These are phyloP conservation scores for Talaromyces rugulosus DNA, from an alignment of 2,329 filamentous ascomycete genomes.

Conservation along the genomic window DNA sequence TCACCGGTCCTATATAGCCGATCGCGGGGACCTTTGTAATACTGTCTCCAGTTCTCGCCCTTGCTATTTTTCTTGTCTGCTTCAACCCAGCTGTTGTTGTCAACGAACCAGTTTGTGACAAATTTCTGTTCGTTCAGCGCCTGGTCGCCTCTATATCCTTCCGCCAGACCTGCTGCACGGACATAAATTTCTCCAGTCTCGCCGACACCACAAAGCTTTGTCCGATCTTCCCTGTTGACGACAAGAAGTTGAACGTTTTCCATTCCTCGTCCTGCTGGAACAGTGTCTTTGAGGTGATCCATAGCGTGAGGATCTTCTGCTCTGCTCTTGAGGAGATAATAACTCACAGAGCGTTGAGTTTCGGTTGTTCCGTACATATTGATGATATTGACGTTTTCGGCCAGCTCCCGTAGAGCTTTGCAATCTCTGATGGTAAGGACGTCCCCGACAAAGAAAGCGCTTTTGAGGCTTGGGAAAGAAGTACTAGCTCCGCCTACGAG, in stretches of 20 bases:
- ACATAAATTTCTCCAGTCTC: conserved; percentile 83
- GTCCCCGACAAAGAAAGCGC: conserved; percentile 89
- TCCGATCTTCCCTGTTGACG: conserved; percentile 65
- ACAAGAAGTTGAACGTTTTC: conserved; percentile 83
- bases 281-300: conserved; percentile 65
- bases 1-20: conserved; percentile 85
- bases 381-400: conserved; percentile 68
- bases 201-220: conserved; percentile 70
- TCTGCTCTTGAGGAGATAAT: conserved; percentile 69
- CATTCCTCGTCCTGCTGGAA: conserved; percentile 84
- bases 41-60: conserved; percentile 70
- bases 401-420: conserved; percentile 68
- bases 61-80: conserved; percentile 51
- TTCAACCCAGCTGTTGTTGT: conserved; percentile 65
- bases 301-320: conserved; percentile 48
- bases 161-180: conserved; percentile 75
- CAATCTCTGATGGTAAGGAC: conserved; percentile 83
- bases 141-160: conserved; percentile 65
- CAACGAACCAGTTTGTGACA: conserved; percentile 79
- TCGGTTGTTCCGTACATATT: conserved; percentile 92
- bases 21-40: conserved; percentile 78
- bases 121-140: conserved; percentile 73
- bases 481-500: conserved; percentile 78
- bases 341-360: conserved; percentile 75
- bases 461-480: conserved; percentile 69